A percentile compares a stretch with the other conserved stretches of the same genome.
Evolutionary conservation across 179 eudicot genomes (phyloP).

Genomic region (Beta lomatogona): DNA sequence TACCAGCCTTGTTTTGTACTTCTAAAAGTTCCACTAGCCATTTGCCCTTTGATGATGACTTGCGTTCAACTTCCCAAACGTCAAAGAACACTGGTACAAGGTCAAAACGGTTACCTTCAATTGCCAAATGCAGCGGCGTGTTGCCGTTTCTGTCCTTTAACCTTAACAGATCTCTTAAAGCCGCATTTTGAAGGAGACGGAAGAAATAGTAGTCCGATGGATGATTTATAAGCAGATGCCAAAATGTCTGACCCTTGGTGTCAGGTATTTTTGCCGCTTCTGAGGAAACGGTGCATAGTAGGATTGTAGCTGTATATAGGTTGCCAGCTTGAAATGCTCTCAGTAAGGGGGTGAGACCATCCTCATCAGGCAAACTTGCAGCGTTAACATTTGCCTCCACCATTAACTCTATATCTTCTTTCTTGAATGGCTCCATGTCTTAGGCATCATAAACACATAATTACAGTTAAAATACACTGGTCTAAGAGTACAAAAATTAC

Average conservation of each 20-base stretch:
- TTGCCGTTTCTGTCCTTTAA: constrained; percentile 18
- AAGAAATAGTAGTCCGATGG: not conserved
- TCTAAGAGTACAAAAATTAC: no score
- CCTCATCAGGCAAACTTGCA: not conserved
- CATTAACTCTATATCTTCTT: no score
- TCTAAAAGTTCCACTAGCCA: not conserved
- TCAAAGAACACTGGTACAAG: not conserved
- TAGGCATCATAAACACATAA: not conserved
- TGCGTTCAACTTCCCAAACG: not conserved
- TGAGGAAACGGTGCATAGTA: not conserved
- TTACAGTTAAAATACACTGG: no score
- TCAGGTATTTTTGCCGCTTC: not conserved
- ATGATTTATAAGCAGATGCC: constrained; percentile 11
- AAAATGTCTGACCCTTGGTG: not conserved
- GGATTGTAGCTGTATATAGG: not conserved
- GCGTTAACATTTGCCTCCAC: not conserved
- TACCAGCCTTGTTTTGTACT: not conserved
- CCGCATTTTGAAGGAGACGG: not conserved
- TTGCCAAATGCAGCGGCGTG: constrained; percentile 29
- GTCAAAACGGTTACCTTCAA: constrained; percentile 10
- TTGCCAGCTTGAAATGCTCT: not conserved
- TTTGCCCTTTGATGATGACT: not conserved
- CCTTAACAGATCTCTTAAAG: not conserved
- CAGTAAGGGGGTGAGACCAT: constrained; percentile 15
- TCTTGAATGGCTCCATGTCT: not conserved